Evolutionary conservation across 148 eudicot genomes (phyloP).

Genomic region (Fagopyrum homotropicum): DNA sequence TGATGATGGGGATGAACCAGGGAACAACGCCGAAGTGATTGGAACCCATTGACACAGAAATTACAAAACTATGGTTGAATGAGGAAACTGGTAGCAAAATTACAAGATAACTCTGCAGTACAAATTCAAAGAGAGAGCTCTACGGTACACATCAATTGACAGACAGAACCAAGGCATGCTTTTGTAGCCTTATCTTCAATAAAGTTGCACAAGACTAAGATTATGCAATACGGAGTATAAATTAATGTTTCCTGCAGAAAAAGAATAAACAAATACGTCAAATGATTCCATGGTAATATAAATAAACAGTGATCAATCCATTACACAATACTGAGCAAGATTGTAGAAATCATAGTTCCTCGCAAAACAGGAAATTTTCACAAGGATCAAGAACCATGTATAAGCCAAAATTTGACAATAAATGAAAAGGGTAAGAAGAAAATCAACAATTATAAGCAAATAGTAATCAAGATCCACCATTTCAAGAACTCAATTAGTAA

Average conservation of each 20-base stretch:
- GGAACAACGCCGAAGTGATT: conserved; percentile 30
- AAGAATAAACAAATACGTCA: not conserved
- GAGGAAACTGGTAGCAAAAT: conserved; percentile 3
- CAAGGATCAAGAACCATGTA: not conserved
- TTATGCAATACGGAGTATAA: not conserved
- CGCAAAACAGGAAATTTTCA: not conserved
- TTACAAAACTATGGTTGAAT: not conserved
- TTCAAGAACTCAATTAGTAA: not conserved
- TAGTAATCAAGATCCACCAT: conserved; percentile 6
- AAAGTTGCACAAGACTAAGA: not conserved
- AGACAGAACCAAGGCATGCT: conserved; percentile 56
- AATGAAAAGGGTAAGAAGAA: not conserved
- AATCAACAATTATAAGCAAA: not conserved
- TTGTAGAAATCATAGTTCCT: not conserved
- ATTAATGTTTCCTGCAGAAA: conserved; percentile 2
- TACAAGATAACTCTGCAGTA: conserved; percentile 73
- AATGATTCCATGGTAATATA: conserved; percentile 4
- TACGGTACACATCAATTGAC: conserved; percentile 54
- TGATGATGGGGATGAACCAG: conserved; percentile 44
- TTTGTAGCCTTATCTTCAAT: not conserved
- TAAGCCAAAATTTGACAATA: not conserved
- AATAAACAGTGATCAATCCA: not conserved
- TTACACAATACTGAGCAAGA: not conserved
- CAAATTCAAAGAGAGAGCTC: conserved; percentile 59
- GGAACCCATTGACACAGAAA: conserved; percentile 40